Base-by-base conservation (phyloP, 805 yeast species). In the Metschnikowia cerradonensis region DNA sequence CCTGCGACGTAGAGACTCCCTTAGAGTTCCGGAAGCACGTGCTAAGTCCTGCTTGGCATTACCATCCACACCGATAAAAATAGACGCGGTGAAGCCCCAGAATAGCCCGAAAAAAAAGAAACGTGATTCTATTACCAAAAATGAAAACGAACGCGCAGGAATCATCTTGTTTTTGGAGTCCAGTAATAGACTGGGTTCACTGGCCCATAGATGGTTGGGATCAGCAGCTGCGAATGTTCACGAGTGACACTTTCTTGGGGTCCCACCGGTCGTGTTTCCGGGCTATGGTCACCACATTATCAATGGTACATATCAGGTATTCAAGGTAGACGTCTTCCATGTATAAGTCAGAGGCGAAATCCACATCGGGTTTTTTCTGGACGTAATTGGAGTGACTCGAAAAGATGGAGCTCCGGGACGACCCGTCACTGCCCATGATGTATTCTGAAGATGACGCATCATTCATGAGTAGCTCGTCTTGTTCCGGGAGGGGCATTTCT, bases 211-310 rank as follows among this genome's bases (percentile, higher is more conserved):
- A 26, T 8, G 4, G 30, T 33, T 33, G 35, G 35, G 13, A 19
- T 30, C 35, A 32, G 15, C 14, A 23, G 19, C 45, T 7, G 7
- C 13, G 33, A n/a, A 44, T 11, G 2, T 15, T 36, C 15, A 53
- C 55, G 31, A 51, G 34, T 7, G 49, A 49, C 31, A 55, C 58
- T 14, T 48, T 45, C 20, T 49, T 47, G 13, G 57, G 47, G 50
- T 51, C 57, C 51, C 52, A 45, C 15, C 52, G 53, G 40, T 55
- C 57, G 50, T 60, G 63, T 22, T 34, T 43, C 31, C 58, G 60
- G 26, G 57, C 54, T 2, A 64, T 56, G 14, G 63, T 56, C n/a
- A 66, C 59, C 14, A 65, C 61, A 17, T 56, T 59, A 40, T 65
- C 66, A n/a, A 66, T 60, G 26, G 54, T 43, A 48, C 57, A 64